Conservation (phyloP, 345 rosid species). For the Eucalyptus sideroxylon region DNA sequence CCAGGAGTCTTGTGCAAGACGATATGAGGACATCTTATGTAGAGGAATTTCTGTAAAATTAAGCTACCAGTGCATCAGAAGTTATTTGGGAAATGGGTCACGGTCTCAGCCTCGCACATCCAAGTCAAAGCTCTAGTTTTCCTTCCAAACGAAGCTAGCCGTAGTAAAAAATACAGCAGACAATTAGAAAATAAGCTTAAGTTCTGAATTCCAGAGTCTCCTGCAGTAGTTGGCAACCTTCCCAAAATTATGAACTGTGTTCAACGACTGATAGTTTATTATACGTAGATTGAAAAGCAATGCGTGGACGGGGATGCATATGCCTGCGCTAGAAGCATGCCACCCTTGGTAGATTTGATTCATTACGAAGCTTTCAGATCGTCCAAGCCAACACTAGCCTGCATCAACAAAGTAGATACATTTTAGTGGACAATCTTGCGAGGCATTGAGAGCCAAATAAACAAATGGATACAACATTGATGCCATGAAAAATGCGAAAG, state of each 20-base stretch:
- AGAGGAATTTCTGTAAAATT: neutral
- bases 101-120: neutral
- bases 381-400: constrained; percentile 86
- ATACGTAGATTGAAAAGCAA: neutral
- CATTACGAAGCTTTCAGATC: constrained; percentile 70
- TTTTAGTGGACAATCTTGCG: neutral
- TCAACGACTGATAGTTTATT: neutral
- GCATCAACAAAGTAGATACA: neutral
- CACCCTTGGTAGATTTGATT: neutral
- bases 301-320: neutral
- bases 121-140: neutral
- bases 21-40: neutral
- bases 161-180: neutral
- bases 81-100: neutral
- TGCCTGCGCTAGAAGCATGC: neutral
- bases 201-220: neutral
- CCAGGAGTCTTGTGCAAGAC: neutral
- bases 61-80: neutral
- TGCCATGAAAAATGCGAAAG: neutral
- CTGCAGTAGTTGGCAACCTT: neutral
- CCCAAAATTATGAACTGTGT: neutral
- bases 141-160: neutral
- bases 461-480: neutral
- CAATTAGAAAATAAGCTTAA: neutral
- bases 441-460: neutral